A percentile compares a stretch with the other conserved stretches of the same genome.
Conservation (phyloP, 2,329 filamentous ascomycete genomes). For the Pezicula neosporulosa region DNA sequence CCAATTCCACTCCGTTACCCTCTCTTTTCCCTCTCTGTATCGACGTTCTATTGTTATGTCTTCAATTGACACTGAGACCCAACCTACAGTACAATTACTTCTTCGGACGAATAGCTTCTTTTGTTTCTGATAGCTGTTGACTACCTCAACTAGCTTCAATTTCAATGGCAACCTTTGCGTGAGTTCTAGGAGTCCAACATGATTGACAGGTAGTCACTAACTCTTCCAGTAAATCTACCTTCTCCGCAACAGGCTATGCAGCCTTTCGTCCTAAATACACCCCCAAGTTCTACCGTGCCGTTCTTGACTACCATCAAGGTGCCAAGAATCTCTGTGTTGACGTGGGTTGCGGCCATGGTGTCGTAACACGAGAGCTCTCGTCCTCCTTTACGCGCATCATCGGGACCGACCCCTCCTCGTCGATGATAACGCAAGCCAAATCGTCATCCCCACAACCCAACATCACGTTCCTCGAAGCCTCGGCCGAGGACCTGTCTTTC, state of each 20-base stretch:
- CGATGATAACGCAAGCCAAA: conserved; percentile 52
- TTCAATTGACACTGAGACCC: no score
- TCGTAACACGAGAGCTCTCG: conserved; percentile 50
- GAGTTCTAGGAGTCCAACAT: conserved; percentile 19
- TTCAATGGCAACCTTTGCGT: conserved; percentile 47
- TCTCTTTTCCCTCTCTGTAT: no score
- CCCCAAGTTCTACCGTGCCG: conserved; percentile 45
- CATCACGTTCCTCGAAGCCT: conserved; percentile 45
- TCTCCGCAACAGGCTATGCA: conserved; percentile 55
- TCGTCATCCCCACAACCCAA: conserved; percentile 36
- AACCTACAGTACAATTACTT: no score
- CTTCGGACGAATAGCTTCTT: not conserved
- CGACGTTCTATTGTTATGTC: no score
- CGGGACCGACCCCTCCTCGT: conserved; percentile 53
- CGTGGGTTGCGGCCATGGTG: conserved; percentile 61
- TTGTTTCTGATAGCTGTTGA: not conserved
- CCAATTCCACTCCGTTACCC: no score
- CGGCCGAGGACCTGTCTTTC: conserved; percentile 51
- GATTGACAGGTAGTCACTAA: conserved; percentile 12
- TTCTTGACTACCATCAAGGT: conserved; percentile 50
- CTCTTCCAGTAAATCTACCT: conserved; percentile 46
- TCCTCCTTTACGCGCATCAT: conserved; percentile 47
- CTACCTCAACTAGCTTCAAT: not conserved
- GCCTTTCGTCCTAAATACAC: conserved; percentile 59
- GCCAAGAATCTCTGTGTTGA: conserved; percentile 42